These are phyloP conservation scores for Phytopythium delawarense DNA, from an alignment of 352 stramenopile genomes.

Conservation along the genomic window DNA sequence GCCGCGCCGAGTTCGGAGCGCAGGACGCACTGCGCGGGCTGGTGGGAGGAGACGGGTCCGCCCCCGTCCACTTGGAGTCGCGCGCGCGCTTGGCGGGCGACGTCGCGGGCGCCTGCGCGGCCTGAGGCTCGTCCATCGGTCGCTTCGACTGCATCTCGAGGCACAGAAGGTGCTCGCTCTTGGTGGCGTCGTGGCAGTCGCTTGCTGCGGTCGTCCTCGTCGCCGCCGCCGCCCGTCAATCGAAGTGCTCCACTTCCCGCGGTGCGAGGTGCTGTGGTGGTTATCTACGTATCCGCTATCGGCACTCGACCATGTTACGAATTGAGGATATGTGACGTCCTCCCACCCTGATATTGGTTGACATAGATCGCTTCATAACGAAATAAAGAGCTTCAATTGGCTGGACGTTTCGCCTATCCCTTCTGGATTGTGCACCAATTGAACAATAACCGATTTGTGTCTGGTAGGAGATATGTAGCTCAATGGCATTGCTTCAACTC, in stretches of 20 bases:
- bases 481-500: not conserved
- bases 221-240: not conserved
- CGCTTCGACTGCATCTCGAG: slow-evolving; percentile 2
- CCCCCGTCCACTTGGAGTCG: slow-evolving; percentile 17
- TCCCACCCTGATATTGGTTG: too few relatives aligned
- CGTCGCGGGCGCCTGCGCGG: not conserved
- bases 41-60: not conserved
- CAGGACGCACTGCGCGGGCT: slow-evolving; percentile 1
- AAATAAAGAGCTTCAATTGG: too few relatives aligned
- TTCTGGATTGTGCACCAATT: too few relatives aligned
- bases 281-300: too few relatives aligned
- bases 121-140: not conserved
- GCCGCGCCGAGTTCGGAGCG: too few relatives aligned
- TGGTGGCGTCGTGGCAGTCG: not conserved
- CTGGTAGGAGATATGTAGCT: not conserved
- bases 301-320: too few relatives aligned
- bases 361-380: too few relatives aligned
- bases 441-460: not conserved
- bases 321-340: too few relatives aligned
- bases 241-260: not conserved
- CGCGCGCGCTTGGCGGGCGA: slow-evolving; percentile 16
- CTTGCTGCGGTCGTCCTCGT: not conserved
- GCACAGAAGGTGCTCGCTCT: not conserved
- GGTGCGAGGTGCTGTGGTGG: too few relatives aligned
- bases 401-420: too few relatives aligned